These are phyloP conservation scores for Triticum dicoccoides DNA, from an alignment of 176 grass and related monocot species.

Conservation along the genomic window DNA sequence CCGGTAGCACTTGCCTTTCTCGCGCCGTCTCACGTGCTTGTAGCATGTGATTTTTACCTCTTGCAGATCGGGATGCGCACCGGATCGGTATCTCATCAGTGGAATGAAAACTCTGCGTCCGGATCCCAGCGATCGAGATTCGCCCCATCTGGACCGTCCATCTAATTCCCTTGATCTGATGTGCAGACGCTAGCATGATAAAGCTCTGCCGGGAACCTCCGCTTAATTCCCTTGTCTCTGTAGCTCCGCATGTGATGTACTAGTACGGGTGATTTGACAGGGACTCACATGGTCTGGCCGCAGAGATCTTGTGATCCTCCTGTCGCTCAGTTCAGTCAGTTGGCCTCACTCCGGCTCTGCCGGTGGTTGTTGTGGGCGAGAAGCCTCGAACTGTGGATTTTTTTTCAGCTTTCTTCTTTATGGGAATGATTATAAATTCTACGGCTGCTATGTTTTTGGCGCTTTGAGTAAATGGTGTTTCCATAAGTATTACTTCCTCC, in stretches of 20 bases:
- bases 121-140: neutral
- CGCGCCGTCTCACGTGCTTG: neutral
- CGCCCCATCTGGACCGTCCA: neutral
- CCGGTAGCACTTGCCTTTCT: neutral
- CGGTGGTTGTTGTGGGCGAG: neutral
- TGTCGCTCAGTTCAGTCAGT: neutral
- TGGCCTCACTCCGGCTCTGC: neutral
- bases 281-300: neutral
- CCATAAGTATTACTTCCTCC: no score
- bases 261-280: neutral
- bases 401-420: neutral
- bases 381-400: neutral
- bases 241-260: neutral
- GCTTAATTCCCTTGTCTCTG: neutral
- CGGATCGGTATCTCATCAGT: no score
- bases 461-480: neutral
- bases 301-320: neutral
- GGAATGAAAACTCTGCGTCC: neutral
- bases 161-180: neutral
- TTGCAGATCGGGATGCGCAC: no score
- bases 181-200: neutral
- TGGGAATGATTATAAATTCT: neutral
- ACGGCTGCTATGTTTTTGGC: neutral
- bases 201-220: no score
- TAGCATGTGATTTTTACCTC: neutral